Base-by-base conservation (phyloP, 1,284 basidiomycete species). In the Porodaedalea pini region DNA sequence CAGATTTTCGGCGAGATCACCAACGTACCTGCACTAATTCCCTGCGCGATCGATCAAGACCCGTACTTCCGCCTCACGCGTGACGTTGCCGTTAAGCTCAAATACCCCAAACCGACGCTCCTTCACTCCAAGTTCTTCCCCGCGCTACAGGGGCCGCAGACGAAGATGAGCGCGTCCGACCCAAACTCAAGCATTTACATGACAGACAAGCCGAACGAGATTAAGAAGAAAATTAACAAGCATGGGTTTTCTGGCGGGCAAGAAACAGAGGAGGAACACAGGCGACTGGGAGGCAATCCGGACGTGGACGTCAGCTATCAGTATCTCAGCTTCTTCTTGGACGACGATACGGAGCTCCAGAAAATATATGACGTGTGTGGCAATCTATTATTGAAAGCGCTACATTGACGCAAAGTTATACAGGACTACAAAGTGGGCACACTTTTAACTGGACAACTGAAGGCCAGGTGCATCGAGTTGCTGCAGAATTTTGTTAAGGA, bases 81-180 rank as follows among this genome's bases (percentile, higher is more conserved):
- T 49, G 97, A 99, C 70, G 92, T 94, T 25, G 97, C 97, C 4
- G 82, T 82, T 64, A 90, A 92, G 68, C 85, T 99, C 67, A 96
- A 94, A 74, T 97, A 97, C 75, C 94, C 90, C 56, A 99, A 99
- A 73, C 97, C 97, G 2, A 77, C 89, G 5, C 81, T 98, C 27
- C 78, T 99, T 52, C 94, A 98, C 73, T 84, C 94, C 58, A 97
- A 96, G 70, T 99, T 99, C 81, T 97, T 99, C 77, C 97, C 97
- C 4, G 95, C 97, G 1, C 79, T 99, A 13, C 96, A 98, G 75
- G 97, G 97, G 40, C 90, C 94, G 4, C 93, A 97, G 72, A 97
- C 94, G 40, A 99, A 99, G 77, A 99, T 99, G 97, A 95, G 92
- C 68, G 96, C 96, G 2, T 94, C 90, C 51, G 89, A 95, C 71